A percentile compares a stretch with the other conserved stretches of the same genome.
phyloP scores from a whole-genome alignment of 768 basidiomycete species.

The Kwoniella shandongensis region DNA sequence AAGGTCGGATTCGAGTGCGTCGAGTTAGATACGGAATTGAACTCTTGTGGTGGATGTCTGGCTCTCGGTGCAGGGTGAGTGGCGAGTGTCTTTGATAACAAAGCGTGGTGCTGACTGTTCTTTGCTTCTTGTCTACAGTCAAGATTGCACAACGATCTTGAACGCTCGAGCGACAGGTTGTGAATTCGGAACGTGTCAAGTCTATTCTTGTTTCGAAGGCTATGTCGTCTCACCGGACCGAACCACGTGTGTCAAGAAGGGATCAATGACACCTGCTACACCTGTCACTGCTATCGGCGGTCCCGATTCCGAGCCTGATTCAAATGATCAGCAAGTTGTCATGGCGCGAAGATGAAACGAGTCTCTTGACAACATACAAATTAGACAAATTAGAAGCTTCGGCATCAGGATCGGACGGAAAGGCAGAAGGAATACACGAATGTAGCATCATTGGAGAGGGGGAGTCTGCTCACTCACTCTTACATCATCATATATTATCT shows the following conservation, averaged over 20 bases:
- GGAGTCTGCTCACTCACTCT: too few relatives aligned
- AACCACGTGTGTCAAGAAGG: slow-evolving; percentile 42
- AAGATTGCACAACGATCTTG: slow-evolving; percentile 49
- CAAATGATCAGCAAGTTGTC: slow-evolving; percentile 7
- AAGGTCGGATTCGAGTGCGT: slow-evolving; percentile 54
- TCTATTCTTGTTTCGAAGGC: slow-evolving; percentile 49
- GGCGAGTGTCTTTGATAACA: neutral
- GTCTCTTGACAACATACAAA: too few relatives aligned
- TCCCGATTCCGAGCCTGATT: neutral
- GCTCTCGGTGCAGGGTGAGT: slow-evolving; percentile 51
- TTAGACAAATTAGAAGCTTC: too few relatives aligned
- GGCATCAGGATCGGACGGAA: neutral
- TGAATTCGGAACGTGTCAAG: slow-evolving; percentile 40
- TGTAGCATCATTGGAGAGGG: slow-evolving; percentile 4
- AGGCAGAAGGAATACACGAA: neutral
- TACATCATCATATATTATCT: too few relatives aligned
- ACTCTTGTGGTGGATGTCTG: slow-evolving; percentile 53
- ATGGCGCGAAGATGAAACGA: neutral
- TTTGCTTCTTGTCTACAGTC: slow-evolving; percentile 22
- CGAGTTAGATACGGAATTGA: slow-evolving; percentile 51
- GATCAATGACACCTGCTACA: slow-evolving; percentile 31
- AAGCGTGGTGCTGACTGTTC: slow-evolving; percentile 14
- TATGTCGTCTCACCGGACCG: slow-evolving; percentile 48
- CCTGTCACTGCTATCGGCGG: slow-evolving; percentile 31
- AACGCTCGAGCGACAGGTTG: slow-evolving; percentile 48